Conservation (phyloP, 2,329 filamentous ascomycete species). For the Plenodomus biglobosus region DNA sequence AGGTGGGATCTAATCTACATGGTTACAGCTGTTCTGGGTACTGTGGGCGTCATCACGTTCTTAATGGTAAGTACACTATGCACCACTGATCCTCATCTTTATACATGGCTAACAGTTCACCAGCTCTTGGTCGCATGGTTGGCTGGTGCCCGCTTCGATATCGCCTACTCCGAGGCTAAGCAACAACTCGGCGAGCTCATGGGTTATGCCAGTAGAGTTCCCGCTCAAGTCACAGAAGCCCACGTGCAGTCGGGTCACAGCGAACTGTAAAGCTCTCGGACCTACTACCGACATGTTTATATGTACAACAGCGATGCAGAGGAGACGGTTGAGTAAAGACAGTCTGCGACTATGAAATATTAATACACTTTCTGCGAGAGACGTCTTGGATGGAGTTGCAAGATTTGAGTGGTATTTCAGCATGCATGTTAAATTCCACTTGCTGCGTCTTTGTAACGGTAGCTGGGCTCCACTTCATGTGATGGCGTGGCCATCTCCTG, state of each 20-base stretch:
- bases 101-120: conserved; percentile 17
- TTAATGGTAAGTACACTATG: conserved; percentile 69
- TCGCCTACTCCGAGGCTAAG: conserved; percentile 62
- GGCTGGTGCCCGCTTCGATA: conserved; percentile 80
- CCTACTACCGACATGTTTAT: conserved; percentile 20
- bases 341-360: conserved; percentile 18
- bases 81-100: not conserved
- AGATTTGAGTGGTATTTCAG: conserved; percentile 50
- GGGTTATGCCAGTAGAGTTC: conserved; percentile 16
- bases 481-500: conserved; percentile 24
- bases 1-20: conserved; percentile 64
- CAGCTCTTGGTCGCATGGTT: conserved; percentile 78
- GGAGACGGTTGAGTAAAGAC: conserved; percentile 13
- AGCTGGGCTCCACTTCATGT: conserved; percentile 66
- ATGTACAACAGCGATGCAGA: conserved; percentile 36
- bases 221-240: conserved; percentile 18
- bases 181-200: conserved; percentile 49
- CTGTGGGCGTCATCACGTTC: conserved; percentile 70
- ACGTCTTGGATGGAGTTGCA: not conserved
- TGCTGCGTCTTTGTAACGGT: conserved; percentile 73
- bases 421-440: conserved; percentile 99
- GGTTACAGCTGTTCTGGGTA: conserved; percentile 64
- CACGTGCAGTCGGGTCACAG: conserved; percentile 37
- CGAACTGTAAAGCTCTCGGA: conserved; percentile 44
- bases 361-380: conserved; percentile 24